Conservation (phyloP, 805 yeast genomes). For the Debaryomyces tyrocola region DNA sequence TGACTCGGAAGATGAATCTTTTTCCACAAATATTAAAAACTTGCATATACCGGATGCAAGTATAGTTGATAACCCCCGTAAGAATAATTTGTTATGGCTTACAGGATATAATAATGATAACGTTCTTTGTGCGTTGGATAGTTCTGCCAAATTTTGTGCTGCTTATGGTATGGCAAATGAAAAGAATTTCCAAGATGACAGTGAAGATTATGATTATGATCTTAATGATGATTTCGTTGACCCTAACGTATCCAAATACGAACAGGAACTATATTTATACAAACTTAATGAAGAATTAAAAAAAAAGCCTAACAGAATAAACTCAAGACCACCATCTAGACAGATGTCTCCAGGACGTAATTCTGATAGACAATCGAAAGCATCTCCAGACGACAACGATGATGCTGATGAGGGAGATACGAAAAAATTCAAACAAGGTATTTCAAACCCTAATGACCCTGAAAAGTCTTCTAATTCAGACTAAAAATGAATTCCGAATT, state of each 20-base stretch:
- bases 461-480: too few relatives aligned
- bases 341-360: not conserved
- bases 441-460: too few relatives aligned
- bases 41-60: constrained; percentile 1
- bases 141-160: constrained; percentile 25
- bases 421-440: too few relatives aligned
- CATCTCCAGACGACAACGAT: too few relatives aligned
- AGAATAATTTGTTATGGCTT: not conserved
- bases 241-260: constrained; percentile 1
- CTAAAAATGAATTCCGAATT: too few relatives aligned
- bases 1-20: not conserved
- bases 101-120: constrained; percentile 24
- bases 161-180: constrained; percentile 21
- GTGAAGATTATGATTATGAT: constrained; percentile 1
- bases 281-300: not conserved
- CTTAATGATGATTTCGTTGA: constrained; percentile 1
- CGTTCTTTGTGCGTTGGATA: constrained; percentile 29
- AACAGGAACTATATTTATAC: constrained; percentile 1
- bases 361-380: too few relatives aligned
- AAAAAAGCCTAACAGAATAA: not conserved
- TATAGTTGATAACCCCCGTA: not conserved
- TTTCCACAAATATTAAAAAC: not conserved
- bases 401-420: too few relatives aligned
- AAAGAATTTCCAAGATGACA: not conserved
- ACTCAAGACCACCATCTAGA: not conserved